phyloP scores from a whole-genome alignment of 108 stramenopile species.

The Cylindrotheca closterium region DNA sequence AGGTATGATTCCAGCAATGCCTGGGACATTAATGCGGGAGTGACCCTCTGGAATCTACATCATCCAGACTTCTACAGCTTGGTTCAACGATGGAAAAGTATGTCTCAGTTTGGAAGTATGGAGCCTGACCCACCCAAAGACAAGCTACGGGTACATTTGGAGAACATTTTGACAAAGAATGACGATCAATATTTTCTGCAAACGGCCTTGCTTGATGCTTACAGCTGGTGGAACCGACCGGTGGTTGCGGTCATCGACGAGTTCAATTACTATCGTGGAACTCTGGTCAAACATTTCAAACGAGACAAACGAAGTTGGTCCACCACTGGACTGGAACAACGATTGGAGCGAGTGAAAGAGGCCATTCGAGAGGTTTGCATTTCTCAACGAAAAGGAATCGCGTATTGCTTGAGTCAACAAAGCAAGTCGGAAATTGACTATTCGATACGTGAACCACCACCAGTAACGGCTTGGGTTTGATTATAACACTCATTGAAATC shows the following conservation, averaged over 20 bases:
- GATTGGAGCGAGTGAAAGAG: conserved; percentile 29
- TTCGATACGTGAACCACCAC: neutral
- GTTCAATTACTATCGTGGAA: conserved; percentile 30
- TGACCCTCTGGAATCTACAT: conserved; percentile 34
- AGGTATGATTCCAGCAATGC: conserved; percentile 16
- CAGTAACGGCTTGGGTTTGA: neutral
- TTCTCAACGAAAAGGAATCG: neutral
- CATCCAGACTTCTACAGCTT: conserved; percentile 13
- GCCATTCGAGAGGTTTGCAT: neutral
- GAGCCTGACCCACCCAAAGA: neutral
- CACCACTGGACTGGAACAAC: conserved; percentile 26
- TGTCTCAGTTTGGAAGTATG: neutral
- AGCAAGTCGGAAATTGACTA: neutral
- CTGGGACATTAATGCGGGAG: conserved; percentile 41
- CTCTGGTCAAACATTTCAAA: conserved; percentile 35
- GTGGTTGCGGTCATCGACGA: conserved; percentile 11
- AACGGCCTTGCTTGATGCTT: conserved; percentile 1
- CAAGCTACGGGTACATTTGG: neutral
- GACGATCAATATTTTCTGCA: conserved; percentile 42
- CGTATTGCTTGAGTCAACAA: neutral
- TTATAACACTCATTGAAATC: neutral
- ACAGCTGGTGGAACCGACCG: neutral
- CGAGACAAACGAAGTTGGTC: conserved; percentile 29
- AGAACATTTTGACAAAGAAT: conserved; percentile 21
- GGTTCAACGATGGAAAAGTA: conserved; percentile 17